Percentiles rank a stretch among this genome's conserved stretches.
These are phyloP conservation scores for Nannizziopsis arthrosporioides DNA, from an alignment of 2,329 filamentous ascomycete species.

Conservation along the genomic window DNA sequence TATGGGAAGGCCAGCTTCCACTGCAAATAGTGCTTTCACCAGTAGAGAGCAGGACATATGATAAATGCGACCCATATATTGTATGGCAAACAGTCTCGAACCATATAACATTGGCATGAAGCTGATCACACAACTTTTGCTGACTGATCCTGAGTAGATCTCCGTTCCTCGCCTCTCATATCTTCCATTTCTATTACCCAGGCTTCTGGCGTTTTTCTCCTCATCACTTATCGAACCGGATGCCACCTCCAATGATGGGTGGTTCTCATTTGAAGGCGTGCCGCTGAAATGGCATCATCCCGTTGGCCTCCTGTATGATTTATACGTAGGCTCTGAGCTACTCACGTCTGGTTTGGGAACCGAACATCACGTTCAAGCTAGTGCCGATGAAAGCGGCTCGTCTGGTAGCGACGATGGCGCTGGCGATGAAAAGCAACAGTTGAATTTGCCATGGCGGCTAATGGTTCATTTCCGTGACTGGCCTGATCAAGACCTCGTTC, in stretches of 20 bases:
- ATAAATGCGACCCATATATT: conserved; percentile 50
- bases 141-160: conserved; percentile 33
- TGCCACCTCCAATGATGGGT: conserved; percentile 42
- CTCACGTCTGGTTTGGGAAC: conserved; percentile 21
- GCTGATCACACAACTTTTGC: background rate
- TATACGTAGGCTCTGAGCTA: conserved; percentile 49
- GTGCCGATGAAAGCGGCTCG: background rate
- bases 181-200: conserved; percentile 52
- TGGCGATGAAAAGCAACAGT: conserved; percentile 2
- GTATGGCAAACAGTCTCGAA: conserved; percentile 25
- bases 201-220: conserved; percentile 52
- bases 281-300: conserved; percentile 63
- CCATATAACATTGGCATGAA: background rate
- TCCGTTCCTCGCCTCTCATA: conserved; percentile 56
- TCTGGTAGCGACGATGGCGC: conserved; percentile 1
- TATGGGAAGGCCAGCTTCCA: conserved; percentile 51
- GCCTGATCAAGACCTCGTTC: conserved; percentile 47
- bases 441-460: conserved; percentile 49
- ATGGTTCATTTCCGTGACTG: conserved; percentile 50
- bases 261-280: conserved; percentile 57
- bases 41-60: conserved; percentile 49
- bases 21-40: conserved; percentile 49
- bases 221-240: conserved; percentile 47
- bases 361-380: background rate
- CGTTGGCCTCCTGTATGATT: conserved; percentile 55